Percentiles rank a stretch among this genome's conserved stretches.
These are phyloP conservation scores for Panaeolus papilionaceus DNA, from an alignment of 768 basidiomycete species.

Conservation along the genomic window DNA sequence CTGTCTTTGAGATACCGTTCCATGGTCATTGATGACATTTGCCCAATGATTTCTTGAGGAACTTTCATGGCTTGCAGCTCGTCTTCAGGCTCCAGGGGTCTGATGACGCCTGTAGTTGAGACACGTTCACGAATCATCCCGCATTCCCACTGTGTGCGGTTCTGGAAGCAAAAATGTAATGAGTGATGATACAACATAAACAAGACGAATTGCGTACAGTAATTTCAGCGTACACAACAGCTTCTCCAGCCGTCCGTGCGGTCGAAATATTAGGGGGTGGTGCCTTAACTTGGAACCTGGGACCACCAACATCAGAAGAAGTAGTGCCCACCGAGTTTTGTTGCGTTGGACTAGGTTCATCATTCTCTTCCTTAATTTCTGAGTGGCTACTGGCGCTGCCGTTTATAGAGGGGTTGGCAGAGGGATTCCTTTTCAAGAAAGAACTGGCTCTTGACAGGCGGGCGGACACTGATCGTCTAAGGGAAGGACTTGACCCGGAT, in stretches of 20 bases:
- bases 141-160: slow-evolving; percentile 45
- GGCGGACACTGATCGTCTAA: neutral
- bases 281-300: slow-evolving; percentile 34
- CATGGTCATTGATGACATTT: slow-evolving; percentile 74
- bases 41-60: slow-evolving; percentile 70
- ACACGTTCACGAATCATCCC: slow-evolving; percentile 93
- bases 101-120: slow-evolving; percentile 80
- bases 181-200: neutral
- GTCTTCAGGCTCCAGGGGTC: slow-evolving; percentile 75
- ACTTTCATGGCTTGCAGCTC: slow-evolving; percentile 73
- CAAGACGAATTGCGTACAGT: slow-evolving; percentile 41
- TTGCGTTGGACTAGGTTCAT: neutral
- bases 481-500: neutral
- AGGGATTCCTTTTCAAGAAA: neutral
- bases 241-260: slow-evolving; percentile 63
- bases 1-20: slow-evolving; percentile 78
- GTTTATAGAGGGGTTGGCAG: neutral
- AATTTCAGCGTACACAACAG: slow-evolving; percentile 57
- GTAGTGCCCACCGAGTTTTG: slow-evolving; percentile 20
- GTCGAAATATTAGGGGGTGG: slow-evolving; percentile 20
- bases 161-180: slow-evolving; percentile 31
- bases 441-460: neutral
- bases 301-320: slow-evolving; percentile 42
- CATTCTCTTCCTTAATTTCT: neutral
- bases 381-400: neutral